These are phyloP conservation scores for Metrosideros polymorpha DNA, from an alignment of 441 rosid genomes.

Conservation along the genomic window DNA sequence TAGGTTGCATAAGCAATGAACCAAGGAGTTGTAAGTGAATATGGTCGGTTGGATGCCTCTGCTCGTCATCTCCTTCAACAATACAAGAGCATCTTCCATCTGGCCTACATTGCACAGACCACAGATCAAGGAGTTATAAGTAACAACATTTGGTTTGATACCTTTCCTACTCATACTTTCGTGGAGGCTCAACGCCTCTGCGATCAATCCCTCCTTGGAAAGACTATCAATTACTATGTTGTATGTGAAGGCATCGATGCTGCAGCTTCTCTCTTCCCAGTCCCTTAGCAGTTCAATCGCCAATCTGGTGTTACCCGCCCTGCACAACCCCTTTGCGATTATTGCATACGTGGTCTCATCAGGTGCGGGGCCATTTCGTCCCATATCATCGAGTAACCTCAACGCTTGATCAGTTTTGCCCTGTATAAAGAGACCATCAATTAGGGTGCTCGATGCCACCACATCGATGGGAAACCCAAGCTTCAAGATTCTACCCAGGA, in stretches of 20 bases:
- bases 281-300: background rate
- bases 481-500: background rate
- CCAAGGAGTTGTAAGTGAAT: background rate
- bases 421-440: background rate
- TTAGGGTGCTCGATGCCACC: fast-evolving
- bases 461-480: background rate
- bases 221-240: background rate
- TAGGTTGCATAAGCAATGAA: background rate
- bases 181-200: fast-evolving
- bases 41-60: fast-evolving
- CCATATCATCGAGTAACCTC: background rate
- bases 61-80: background rate
- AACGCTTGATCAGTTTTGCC: background rate
- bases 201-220: background rate
- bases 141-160: fast-evolving
- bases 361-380: background rate
- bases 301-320: background rate
- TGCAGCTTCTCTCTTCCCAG: background rate
- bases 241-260: fast-evolving
- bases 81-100: background rate
- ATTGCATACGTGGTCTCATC: background rate
- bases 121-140: background rate
- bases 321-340: background rate
- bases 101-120: background rate
- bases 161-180: fast-evolving